Base-by-base conservation (phyloP, 768 basidiomycete species). In the Tricholoma terreum region DNA sequence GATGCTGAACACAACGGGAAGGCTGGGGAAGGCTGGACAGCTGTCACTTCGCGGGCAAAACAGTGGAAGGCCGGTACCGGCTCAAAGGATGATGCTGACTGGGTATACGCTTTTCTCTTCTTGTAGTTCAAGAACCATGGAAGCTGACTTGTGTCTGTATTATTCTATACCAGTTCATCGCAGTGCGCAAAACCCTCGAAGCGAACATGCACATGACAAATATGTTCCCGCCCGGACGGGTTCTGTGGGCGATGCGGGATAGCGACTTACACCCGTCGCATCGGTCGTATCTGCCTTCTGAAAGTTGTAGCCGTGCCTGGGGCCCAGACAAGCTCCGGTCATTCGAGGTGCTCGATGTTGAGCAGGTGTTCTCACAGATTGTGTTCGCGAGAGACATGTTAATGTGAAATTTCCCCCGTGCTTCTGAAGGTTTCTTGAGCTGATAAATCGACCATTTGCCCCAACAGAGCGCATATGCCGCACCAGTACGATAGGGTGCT, bases 381-480 rank as follows among this genome's bases (percentile, higher is more conserved):
- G 82, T 92, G 6, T 93, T 93, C 71, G 84, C 90, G 33, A 79
- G 79, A 68, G 87, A 90, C 67, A 93, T 94, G 92, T 75, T 94
- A 58, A 86, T 84, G 89, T 87, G 60, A 34, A 81, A 59, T 59
- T 50, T 40, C 40, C 54, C 15, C n/a, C n/a, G 24, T 56, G 40
- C 34, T 12, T 46, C 27, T 17, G 40, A 56, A 35, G 55, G 33
- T 22, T 31, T 57, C 7, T 61, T 65, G 38, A 57, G 36, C 14
- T 49, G 6, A 35, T 50, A 6, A 49, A 30, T 42, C 24, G 24
- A 27, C 40, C 21, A 12, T 33, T 42, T 35, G 31, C 24, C 24
- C 24, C 2, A 57, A 24, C 61, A 87, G 86, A 64, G 83, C 89
- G 9, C 90, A 92, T 67, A 73, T 91, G 73, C 89, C 91, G 19